Conservation (phyloP, 2,329 filamentous ascomycete species). For the Claviceps sp. region DNA sequence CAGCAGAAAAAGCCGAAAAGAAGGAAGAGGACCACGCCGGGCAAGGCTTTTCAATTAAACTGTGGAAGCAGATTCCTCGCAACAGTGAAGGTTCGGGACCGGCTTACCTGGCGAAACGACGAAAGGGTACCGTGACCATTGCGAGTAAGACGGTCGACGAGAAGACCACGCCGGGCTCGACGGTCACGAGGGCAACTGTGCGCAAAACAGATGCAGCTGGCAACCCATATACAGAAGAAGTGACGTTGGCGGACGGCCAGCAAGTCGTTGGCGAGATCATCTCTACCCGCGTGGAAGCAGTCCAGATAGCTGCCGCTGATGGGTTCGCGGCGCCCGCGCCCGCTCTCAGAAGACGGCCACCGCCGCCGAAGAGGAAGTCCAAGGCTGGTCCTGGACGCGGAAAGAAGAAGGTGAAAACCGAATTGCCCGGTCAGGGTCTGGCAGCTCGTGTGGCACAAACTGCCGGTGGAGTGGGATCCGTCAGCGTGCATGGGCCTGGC, state of each 20-base stretch:
- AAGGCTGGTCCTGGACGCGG: constrained; percentile 65
- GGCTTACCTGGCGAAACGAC: constrained; percentile 47
- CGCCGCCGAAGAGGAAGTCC: constrained; percentile 67
- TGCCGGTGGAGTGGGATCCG: constrained; percentile 23
- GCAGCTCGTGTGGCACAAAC: constrained; percentile 16
- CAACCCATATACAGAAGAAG: constrained; percentile 72
- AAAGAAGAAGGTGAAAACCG: constrained; percentile 60
- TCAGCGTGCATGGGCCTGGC: constrained; percentile 24
- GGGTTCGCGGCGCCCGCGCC: constrained; percentile 29
- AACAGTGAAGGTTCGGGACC: constrained; percentile 39
- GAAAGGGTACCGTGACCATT: constrained; percentile 47
- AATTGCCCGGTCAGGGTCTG: constrained; percentile 23
- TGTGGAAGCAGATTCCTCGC: constrained; percentile 50
- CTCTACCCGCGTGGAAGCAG: constrained; percentile 40
- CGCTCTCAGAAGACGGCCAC: constrained; percentile 47
- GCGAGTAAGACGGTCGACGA: constrained; percentile 37
- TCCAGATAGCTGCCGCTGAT: constrained; percentile 44
- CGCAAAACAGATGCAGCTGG: constrained; percentile 65
- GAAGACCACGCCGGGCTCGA: constrained; percentile 33
- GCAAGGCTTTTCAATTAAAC: constrained; percentile 40
- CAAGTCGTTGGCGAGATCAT: constrained; percentile 71
- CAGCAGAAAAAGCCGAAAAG: constrained; percentile 41
- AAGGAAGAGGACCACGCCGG: constrained; percentile 47
- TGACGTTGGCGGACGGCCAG: constrained; percentile 69
- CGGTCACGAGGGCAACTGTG: constrained; percentile 66